Conservation (phyloP, 805 yeast genomes). For the Candida tibetensis region DNA sequence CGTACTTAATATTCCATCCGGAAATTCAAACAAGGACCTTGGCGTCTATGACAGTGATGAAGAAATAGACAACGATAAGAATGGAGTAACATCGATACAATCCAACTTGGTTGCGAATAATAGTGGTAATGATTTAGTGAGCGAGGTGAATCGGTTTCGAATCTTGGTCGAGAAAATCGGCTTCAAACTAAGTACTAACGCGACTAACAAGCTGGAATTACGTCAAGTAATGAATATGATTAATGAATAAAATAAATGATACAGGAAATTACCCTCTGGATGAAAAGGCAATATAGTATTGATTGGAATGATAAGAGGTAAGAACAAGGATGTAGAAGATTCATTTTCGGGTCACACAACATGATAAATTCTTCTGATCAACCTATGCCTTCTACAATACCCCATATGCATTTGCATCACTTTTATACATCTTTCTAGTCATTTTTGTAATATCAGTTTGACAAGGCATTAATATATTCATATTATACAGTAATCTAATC, state of each 20-base stretch:
- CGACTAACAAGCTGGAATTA: constrained; percentile 1
- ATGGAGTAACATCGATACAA: constrained; percentile 7
- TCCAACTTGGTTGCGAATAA: constrained; percentile 8
- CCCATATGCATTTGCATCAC: too few relatives aligned
- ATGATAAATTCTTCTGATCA: too few relatives aligned
- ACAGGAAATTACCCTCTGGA: neutral
- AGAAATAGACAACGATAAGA: constrained; percentile 10
- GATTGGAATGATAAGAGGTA: constrained; percentile 1
- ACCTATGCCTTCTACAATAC: too few relatives aligned
- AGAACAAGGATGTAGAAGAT: too few relatives aligned
- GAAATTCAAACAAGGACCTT: neutral
- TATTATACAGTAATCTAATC: constrained; percentile 56
- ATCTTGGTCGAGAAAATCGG: constrained; percentile 26
- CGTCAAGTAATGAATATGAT: constrained; percentile 2
- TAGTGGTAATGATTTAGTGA: constrained; percentile 4
- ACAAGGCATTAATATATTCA: constrained; percentile 1
- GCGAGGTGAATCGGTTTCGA: constrained; percentile 26
- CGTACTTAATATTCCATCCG: constrained; percentile 1
- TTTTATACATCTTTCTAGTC: too few relatives aligned
- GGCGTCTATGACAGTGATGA: constrained; percentile 20
- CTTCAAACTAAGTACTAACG: constrained; percentile 7
- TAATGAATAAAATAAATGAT: neutral
- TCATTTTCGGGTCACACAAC: too few relatives aligned
- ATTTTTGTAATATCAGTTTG: too few relatives aligned
- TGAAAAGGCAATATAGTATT: neutral